phyloP scores from a whole-genome alignment of 208 protist species.

The Trypanosoma conorhini region DNA sequence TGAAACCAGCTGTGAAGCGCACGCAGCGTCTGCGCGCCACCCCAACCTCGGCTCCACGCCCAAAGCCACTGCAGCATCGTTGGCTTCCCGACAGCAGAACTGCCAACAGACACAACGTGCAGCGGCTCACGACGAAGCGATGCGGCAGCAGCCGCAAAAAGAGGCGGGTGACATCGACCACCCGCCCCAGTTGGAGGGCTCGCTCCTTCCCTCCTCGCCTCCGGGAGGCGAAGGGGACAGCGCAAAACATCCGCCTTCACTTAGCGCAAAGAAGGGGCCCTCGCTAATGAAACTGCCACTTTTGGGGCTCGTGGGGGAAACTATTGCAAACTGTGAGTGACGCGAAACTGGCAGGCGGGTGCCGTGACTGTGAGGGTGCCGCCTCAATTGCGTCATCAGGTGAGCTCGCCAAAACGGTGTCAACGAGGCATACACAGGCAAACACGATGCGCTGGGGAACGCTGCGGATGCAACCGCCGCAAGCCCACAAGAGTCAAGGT shows the following conservation, averaged over 20 bases:
- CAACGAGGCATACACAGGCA: constrained; percentile 9
- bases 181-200: neutral
- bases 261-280: neutral
- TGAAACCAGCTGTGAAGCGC: constrained; percentile 9
- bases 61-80: constrained; percentile 24
- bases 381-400: neutral
- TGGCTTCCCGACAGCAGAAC: constrained; percentile 15
- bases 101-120: constrained; percentile 17
- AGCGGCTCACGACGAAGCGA: neutral
- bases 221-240: neutral
- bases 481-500: constrained; percentile 1
- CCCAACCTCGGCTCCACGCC: constrained; percentile 9
- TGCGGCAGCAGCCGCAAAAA: neutral
- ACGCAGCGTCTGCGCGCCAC: neutral
- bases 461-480: neutral
- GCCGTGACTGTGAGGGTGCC: neutral
- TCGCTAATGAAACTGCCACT: neutral
- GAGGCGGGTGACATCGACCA: neutral
- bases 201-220: neutral
- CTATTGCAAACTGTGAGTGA: neutral
- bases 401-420: neutral
- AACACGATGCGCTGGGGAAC: neutral
- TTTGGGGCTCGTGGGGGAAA: neutral
- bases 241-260: neutral
- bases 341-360: neutral